A percentile compares a stretch with the other conserved stretches of the same genome.
Evolutionary conservation across 177 flowering plant genomes (phyloP).

Genomic region (Vitis hybrid): DNA sequence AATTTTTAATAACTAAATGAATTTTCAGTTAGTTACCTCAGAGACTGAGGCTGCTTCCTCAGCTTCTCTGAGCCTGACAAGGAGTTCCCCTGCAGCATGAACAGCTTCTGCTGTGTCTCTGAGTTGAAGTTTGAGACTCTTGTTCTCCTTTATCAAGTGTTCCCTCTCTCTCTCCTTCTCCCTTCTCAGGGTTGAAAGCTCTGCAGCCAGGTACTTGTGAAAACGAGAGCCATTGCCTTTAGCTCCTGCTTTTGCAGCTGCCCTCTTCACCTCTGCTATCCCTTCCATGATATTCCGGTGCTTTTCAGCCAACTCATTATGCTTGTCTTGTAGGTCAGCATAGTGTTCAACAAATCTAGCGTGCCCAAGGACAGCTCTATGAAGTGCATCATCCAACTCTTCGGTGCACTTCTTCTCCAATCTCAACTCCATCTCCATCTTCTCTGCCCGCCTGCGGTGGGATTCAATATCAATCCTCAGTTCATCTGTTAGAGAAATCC

Average conservation of each 20-base stretch:
- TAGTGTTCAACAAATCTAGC: conserved; percentile 91
- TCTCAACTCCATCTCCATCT: conserved; percentile 65
- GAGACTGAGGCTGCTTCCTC: conserved; percentile 69
- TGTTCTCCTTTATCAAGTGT: conserved; percentile 78
- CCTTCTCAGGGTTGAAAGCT: conserved; percentile 78
- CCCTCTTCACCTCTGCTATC: conserved; percentile 84
- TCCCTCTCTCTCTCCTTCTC: conserved; percentile 86
- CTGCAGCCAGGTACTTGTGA: conserved; percentile 72
- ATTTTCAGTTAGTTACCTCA: conserved; percentile 50
- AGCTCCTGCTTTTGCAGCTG: conserved; percentile 78
- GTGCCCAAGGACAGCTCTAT: conserved; percentile 80
- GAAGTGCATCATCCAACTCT: conserved; percentile 86
- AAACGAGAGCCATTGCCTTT: conserved; percentile 73
- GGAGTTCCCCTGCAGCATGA: conserved; percentile 97
- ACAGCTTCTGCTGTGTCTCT: conserved; percentile 98
- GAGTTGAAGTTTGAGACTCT: conserved; percentile 70
- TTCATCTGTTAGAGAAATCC: conserved; percentile 94
- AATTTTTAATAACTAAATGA: too few relatives aligned
- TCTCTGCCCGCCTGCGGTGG: conserved; percentile 69
- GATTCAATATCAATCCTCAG: conserved; percentile 80
- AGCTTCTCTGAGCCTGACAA: conserved; percentile 88
- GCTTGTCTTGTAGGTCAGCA: conserved; percentile 87
- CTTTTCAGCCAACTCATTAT: conserved; percentile 60
- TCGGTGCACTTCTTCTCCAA: conserved; percentile 70
- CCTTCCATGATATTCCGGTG: conserved; percentile 78